phyloP scores from a whole-genome alignment of 225 moss, liverwort and hornwort species.

The Bryoerythrophyllum caledonicum region DNA sequence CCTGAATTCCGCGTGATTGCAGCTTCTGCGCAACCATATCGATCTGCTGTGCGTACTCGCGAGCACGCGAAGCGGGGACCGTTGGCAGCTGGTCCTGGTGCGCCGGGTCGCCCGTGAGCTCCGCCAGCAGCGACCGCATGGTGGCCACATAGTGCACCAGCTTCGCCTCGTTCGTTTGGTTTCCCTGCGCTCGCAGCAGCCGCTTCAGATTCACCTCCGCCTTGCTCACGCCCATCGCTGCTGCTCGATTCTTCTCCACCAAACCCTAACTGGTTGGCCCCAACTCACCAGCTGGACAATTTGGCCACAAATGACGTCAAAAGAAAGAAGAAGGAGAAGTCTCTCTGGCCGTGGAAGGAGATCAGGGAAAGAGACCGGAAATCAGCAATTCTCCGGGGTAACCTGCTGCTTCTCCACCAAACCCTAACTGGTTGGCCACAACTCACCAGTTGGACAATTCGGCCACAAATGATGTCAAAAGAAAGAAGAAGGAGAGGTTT shows the following conservation, averaged over 20 bases:
- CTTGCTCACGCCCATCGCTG: conserved; percentile 57
- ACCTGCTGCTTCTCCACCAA: not conserved
- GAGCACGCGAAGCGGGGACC: conserved; percentile 59
- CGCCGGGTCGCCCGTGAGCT: conserved; percentile 69
- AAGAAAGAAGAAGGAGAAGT: not conserved
- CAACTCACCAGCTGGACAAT: too few relatives aligned
- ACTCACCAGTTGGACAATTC: too few relatives aligned
- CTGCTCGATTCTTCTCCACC: too few relatives aligned
- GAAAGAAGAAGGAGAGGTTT: not conserved
- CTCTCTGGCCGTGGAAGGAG: not conserved
- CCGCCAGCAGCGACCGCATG: conserved; percentile 72
- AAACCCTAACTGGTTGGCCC: not conserved
- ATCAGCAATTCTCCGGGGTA: too few relatives aligned
- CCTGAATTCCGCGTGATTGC: conserved; percentile 20
- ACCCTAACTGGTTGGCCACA: not conserved
- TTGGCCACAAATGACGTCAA: not conserved
- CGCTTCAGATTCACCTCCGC: conserved; percentile 66
- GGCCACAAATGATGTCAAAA: not conserved
- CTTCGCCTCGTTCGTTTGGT: conserved; percentile 74
- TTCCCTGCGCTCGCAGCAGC: conserved; percentile 60
- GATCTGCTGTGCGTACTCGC: conserved; percentile 75
- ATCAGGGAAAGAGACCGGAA: not conserved
- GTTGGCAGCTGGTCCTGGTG: conserved; percentile 54
- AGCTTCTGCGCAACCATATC: conserved; percentile 71
- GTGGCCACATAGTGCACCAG: conserved; percentile 82